A percentile compares a stretch with the other conserved stretches of the same genome.
Conservation (phyloP, 495 filamentous ascomycete genomes). For the Hyaloscypha hepaticicola region DNA sequence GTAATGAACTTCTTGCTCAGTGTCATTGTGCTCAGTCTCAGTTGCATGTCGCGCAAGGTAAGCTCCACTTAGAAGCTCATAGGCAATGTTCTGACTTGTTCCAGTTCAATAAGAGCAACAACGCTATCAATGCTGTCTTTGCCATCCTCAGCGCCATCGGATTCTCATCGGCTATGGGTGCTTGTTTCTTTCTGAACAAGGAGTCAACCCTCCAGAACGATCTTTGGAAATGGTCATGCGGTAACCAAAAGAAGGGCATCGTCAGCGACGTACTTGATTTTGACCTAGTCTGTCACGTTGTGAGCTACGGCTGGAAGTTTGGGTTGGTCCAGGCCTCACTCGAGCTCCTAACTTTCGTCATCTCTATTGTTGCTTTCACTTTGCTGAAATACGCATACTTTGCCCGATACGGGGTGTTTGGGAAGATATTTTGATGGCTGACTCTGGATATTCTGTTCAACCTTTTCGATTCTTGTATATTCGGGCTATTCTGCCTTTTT, state of each 20-base stretch:
- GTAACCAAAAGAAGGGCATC: conserved; percentile 18
- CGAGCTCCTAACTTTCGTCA: conserved; percentile 23
- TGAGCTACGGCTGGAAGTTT: conserved; percentile 25
- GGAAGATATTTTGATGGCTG: conserved; percentile 23
- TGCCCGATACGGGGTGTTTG: conserved; percentile 13
- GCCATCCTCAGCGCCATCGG: conserved; percentile 20
- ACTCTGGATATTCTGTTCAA: background rate
- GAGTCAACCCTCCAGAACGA: conserved; percentile 12
- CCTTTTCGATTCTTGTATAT: conserved; percentile 15
- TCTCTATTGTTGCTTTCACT: conserved; percentile 21
- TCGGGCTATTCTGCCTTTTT: background rate
- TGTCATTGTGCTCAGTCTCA: conserved; percentile 16
- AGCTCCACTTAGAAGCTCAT: background rate
- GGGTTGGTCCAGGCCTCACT: conserved; percentile 23
- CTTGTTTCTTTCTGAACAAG: conserved; percentile 23
- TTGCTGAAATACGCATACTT: conserved; percentile 24
- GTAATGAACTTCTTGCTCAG: conserved; percentile 19
- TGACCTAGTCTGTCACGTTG: conserved; percentile 18
- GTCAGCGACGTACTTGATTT: conserved; percentile 20
- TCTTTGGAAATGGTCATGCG: conserved; percentile 27
- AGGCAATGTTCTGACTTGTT: background rate
- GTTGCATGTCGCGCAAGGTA: conserved; percentile 21
- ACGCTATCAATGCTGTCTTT: conserved; percentile 22
- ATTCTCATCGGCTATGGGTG: conserved; percentile 21
- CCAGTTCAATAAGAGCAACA: conserved; percentile 23